A percentile compares a stretch with the other conserved stretches of the same genome.
Conservation (phyloP, 805 yeast genomes). For the Sugiyamaella mastotermitis region DNA sequence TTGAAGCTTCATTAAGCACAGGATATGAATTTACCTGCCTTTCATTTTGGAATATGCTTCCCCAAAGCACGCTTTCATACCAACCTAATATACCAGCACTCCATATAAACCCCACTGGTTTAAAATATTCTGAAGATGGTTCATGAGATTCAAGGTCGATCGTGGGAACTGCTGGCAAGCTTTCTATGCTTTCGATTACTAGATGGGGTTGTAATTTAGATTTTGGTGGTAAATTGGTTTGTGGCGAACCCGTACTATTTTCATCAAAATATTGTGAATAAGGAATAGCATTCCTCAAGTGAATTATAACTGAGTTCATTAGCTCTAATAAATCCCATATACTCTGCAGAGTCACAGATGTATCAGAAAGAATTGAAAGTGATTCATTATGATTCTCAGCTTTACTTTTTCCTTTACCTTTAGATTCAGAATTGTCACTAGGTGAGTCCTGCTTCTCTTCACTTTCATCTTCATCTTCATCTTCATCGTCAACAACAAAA, state of each 20-base stretch:
- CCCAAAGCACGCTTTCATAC: conserved; percentile 66
- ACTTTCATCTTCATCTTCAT: background rate
- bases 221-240: conserved; percentile 1
- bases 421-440: no score
- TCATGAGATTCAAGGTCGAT: conserved; percentile 12
- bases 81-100: conserved; percentile 60
- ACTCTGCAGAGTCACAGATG: conserved; percentile 3
- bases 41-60: conserved; percentile 38
- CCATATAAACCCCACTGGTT: conserved; percentile 56
- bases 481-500: background rate
- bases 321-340: conserved; percentile 14
- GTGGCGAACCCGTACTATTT: no score
- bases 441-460: no score
- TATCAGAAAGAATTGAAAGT: background rate
- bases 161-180: conserved; percentile 11
- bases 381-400: background rate
- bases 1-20: conserved; percentile 13
- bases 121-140: conserved; percentile 29
- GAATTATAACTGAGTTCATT: conserved; percentile 8
- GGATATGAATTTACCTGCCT: conserved; percentile 9
- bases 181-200: conserved; percentile 20
- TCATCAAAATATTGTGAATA: conserved; percentile 13
- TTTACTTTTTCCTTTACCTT: conserved; percentile 1
- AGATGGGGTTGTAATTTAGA: conserved; percentile 18
- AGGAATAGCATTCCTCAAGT: conserved; percentile 10